phyloP scores from a whole-genome alignment of 2,329 filamentous ascomycete genomes.

The Seiridium unicorne region DNA sequence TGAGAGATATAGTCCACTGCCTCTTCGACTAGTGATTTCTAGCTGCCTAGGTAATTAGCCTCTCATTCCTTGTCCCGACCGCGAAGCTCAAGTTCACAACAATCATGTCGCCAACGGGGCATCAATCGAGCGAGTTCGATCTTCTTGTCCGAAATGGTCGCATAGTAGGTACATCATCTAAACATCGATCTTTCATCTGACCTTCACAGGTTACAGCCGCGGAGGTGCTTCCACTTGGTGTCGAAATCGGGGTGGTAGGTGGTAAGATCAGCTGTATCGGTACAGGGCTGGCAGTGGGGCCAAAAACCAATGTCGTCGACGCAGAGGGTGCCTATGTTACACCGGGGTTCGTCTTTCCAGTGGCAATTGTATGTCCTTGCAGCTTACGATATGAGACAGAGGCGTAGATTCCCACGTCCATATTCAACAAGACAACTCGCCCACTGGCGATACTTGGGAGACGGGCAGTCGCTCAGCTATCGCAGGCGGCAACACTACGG shows the following conservation, averaged over 20 bases:
- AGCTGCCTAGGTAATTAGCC: no score
- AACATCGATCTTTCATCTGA: background rate
- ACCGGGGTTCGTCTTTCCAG: constrained; percentile 30
- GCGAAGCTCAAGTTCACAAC: no score
- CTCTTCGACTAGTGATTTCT: no score
- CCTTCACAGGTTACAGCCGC: constrained; percentile 39
- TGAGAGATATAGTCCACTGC: background rate
- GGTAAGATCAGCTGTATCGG: constrained; percentile 46
- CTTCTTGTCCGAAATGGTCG: constrained; percentile 20
- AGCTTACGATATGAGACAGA: constrained; percentile 19
- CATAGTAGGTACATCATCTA: constrained; percentile 16
- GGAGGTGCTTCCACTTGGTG: constrained; percentile 38
- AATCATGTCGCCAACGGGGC: background rate
- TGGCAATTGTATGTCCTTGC: background rate
- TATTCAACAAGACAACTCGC: constrained; percentile 40
- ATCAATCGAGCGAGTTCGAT: background rate
- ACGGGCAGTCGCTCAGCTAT: constrained; percentile 41
- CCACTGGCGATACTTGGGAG: constrained; percentile 42
- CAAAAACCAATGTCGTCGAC: constrained; percentile 36
- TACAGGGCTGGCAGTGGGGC: constrained; percentile 27
- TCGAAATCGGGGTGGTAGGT: constrained; percentile 45
- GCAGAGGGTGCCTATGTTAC: constrained; percentile 44
- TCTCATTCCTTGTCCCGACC: no score
- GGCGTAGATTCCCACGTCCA: constrained; percentile 50
- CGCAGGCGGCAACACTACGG: constrained; percentile 48